phyloP scores from a whole-genome alignment of 805 yeast genomes.

The Candida sphagnicola region DNA sequence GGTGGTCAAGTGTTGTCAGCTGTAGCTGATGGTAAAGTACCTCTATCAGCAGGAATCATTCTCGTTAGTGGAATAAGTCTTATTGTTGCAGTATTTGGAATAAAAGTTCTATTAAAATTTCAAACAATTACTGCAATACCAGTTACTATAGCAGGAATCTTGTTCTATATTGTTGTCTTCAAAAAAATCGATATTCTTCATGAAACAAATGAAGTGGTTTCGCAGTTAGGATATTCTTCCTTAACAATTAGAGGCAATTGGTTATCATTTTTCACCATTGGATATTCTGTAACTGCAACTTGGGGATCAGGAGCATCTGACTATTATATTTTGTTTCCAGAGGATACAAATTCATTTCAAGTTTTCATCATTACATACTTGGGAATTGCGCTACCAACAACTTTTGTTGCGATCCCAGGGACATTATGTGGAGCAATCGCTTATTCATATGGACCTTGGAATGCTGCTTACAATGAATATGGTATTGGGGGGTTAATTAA shows the following conservation, averaged over 20 bases:
- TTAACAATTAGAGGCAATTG: constrained; percentile 26
- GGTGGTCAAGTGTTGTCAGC: constrained; percentile 33
- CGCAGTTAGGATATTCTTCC: constrained; percentile 9
- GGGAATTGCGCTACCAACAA: constrained; percentile 27
- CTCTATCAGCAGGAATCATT: constrained; percentile 28
- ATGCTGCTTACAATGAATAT: constrained; percentile 19
- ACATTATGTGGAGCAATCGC: constrained; percentile 30
- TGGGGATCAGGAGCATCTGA: constrained; percentile 36
- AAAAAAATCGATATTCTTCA: constrained; percentile 16
- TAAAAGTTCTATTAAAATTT: constrained; percentile 24
- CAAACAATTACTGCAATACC: constrained; percentile 28
- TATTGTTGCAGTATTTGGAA: constrained; percentile 30
- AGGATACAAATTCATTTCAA: constrained; percentile 20
- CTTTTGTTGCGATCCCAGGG: constrained; percentile 31
- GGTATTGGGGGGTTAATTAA: constrained; percentile 32
- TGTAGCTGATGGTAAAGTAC: constrained; percentile 17
- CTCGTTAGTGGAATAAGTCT: constrained; percentile 23
- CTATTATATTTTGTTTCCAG: constrained; percentile 30
- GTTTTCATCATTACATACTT: constrained; percentile 25
- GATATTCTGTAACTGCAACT: constrained; percentile 32
- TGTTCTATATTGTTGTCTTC: constrained; percentile 30
- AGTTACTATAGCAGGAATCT: constrained; percentile 22
- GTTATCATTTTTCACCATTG: constrained; percentile 32
- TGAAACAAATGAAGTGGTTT: constrained; percentile 17
- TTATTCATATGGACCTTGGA: constrained; percentile 28